Base-by-base conservation (phyloP, 305 asterid genomes). In the Fraxinus paxiana region DNA sequence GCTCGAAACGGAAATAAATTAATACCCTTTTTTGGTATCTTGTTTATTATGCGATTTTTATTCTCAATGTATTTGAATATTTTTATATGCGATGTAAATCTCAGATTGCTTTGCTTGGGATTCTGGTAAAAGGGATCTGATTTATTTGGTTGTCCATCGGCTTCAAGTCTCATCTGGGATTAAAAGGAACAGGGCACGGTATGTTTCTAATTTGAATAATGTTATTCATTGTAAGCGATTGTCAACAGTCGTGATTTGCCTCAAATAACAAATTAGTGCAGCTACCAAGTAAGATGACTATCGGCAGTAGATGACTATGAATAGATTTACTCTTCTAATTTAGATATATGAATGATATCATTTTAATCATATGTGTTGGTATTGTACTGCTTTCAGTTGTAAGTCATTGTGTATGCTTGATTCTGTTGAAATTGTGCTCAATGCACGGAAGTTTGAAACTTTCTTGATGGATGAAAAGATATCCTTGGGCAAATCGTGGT, bases 51-150 rank as follows among this genome's bases (percentile, higher is more conserved):
- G 2, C 22, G 56, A 20, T 30, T n/a, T 12, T 63, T 41, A 37
- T 31, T 35, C 35, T 20, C 30, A 18, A 7, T 59, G 0, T 7
- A 22, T 59, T 7, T 59, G 31, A 67, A 26, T 67, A 67, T 4
- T 67, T 67, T 13, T 10, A 26, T 9, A 26, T 26, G 38, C 38
- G 17, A 28, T 83, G 59, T 67, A 15, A 38, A 22, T 83, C 77
- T 75, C 84, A 77, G 83, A 79, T 85, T 83, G 81, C 78, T 10
- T 81, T 30, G 82, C 82, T 72, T 80, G 77, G 81, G 83, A 71
- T 75, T 80, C 41, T 18, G 22, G 80, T 80, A 75, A 48, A 54
- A 77, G 37, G 89, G 78, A 48, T 26, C 81, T 71, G 56, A 33
- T 79, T 38, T 34, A 13, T 61, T 78, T 56, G 84, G 43, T 41